Conservation (phyloP, 352 stramenopile genomes). For the Globisporangium ultimum region DNA sequence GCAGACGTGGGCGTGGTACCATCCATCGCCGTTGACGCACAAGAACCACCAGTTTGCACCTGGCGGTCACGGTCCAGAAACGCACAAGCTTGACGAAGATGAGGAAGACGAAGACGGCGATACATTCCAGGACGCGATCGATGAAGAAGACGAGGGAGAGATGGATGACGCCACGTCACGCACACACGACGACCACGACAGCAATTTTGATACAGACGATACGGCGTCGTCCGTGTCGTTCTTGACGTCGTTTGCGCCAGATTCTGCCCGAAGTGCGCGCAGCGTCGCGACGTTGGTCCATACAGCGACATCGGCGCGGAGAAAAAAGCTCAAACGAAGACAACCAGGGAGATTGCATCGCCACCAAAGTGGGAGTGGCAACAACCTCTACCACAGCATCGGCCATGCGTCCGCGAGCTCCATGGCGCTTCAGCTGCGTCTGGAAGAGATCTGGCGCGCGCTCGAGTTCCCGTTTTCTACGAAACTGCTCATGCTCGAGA, state of each 20-base stretch:
- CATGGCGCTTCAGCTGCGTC: slow-evolving; percentile 40
- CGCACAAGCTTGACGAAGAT: background rate
- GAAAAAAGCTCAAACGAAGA: slow-evolving; percentile 17
- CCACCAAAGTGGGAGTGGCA: slow-evolving; percentile 14
- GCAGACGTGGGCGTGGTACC: slow-evolving; percentile 55
- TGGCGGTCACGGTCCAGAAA: background rate
- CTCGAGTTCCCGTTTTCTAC: slow-evolving; percentile 64
- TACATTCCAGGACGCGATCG: slow-evolving; percentile 17
- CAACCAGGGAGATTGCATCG: slow-evolving; percentile 15
- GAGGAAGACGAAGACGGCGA: slow-evolving; percentile 8
- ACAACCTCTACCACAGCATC: slow-evolving; percentile 18
- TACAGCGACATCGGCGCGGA: background rate
- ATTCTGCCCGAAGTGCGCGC: slow-evolving; percentile 17
- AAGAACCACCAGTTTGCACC: too few relatives aligned
- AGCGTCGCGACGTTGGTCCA: slow-evolving; percentile 18
- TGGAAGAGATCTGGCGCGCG: slow-evolving; percentile 51
- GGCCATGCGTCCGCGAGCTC: slow-evolving; percentile 29
- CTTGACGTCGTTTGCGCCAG: background rate
- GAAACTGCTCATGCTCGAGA: slow-evolving; percentile 64
- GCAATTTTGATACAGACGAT: slow-evolving; percentile 13
- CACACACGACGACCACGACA: slow-evolving; percentile 12
- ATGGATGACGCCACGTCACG: slow-evolving; percentile 15
- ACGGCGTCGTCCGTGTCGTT: slow-evolving; percentile 4
- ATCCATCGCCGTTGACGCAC: background rate
- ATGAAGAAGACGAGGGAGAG: slow-evolving; percentile 16